Evolutionary conservation across 495 filamentous ascomycete species (phyloP), one percentile per base, ranked within the genome.

Genomic region (Penicillium ucsense): DNA sequence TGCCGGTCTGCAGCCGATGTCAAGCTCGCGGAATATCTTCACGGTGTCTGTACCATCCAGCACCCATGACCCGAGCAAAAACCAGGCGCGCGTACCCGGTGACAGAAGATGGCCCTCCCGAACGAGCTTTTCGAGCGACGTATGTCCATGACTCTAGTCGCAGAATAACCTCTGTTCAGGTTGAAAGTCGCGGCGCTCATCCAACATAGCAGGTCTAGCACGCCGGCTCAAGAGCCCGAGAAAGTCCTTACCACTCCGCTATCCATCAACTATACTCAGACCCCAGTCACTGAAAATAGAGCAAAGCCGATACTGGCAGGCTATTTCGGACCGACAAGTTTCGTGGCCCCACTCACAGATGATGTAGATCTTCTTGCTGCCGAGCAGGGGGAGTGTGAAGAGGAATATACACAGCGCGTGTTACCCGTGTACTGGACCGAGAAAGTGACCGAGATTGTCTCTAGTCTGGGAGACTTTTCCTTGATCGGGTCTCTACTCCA

Each of bases 41-140:
- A 0, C 49, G 48, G 8, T 70, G 67, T 40, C 62, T 63, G 38
- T 67, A 70, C 31, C 68, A 73, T 49, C 67, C 68, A 30, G 64
- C 65, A 7, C 70, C 68, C 3, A 43, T 71, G 53, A 70, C 68
- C 0, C 41, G 54, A 40, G 29, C 11, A 6, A 40, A 40, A 35
- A 32, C 38, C 10, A 49, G 42, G 8, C 50, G 35, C 20, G 32
- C 37, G 8, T 40, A 47, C 31, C 54, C 39, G 38, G 38, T 54
- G 48, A 36, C 49, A 34, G 53, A 53, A 36, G 56, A 31, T n/a
- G 31, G 31, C 6, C 41, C 43, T 9, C 38, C 38, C 12, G 33
- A 37, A 27, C 43, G 43, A 30, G 35, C n/a, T 11, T 29, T 31
- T 31, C 41, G 12, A 37, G 6, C 28, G 4, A 31, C 9, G 35